A percentile compares a stretch with the other conserved stretches of the same genome.
phyloP scores from a whole-genome alignment of 352 stramenopile genomes.

The Phytophthora pinifolia region DNA sequence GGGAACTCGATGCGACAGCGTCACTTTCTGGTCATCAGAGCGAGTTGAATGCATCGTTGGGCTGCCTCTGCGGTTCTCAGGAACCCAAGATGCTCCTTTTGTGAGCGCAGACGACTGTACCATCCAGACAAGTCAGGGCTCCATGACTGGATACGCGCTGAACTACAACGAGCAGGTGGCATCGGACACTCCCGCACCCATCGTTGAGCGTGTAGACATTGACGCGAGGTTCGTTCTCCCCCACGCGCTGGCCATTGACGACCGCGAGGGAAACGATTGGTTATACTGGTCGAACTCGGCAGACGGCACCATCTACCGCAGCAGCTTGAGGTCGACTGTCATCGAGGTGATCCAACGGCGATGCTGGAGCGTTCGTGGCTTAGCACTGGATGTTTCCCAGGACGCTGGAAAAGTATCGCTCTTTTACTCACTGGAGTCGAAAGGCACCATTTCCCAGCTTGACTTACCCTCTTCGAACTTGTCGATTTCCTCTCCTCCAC shows the following conservation, averaged over 20 bases:
- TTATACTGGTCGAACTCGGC: slow-evolving; percentile 76
- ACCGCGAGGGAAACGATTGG: slow-evolving; percentile 32
- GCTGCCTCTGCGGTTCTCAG: slow-evolving; percentile 33
- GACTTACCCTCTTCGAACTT: slow-evolving; percentile 1
- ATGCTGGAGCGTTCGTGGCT: slow-evolving; percentile 55
- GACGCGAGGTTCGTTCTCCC: slow-evolving; percentile 35
- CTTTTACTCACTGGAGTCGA: slow-evolving; percentile 61
- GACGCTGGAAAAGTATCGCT: slow-evolving; percentile 21
- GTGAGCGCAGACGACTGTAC: slow-evolving; percentile 42
- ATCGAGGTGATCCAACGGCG: slow-evolving; percentile 45
- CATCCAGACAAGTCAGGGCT: slow-evolving; percentile 48
- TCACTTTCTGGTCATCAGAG: slow-evolving; percentile 41
- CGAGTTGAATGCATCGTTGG: slow-evolving; percentile 61
- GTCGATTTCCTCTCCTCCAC: slow-evolving; percentile 4
- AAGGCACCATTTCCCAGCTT: slow-evolving; percentile 47
- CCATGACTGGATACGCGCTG: slow-evolving; percentile 43
- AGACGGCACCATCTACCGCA: slow-evolving; percentile 66
- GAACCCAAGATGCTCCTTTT: slow-evolving; percentile 8
- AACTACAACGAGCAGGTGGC: slow-evolving; percentile 60
- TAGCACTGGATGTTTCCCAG: slow-evolving; percentile 24
- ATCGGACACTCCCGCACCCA: slow-evolving; percentile 41
- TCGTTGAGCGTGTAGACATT: slow-evolving; percentile 55
- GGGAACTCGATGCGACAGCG: slow-evolving; percentile 40
- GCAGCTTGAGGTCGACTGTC: slow-evolving; percentile 38
- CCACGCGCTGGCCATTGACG: slow-evolving; percentile 49